These are phyloP conservation scores for Penicillium sp. DNA, from an alignment of 2,329 filamentous ascomycete species.

Conservation along the genomic window DNA sequence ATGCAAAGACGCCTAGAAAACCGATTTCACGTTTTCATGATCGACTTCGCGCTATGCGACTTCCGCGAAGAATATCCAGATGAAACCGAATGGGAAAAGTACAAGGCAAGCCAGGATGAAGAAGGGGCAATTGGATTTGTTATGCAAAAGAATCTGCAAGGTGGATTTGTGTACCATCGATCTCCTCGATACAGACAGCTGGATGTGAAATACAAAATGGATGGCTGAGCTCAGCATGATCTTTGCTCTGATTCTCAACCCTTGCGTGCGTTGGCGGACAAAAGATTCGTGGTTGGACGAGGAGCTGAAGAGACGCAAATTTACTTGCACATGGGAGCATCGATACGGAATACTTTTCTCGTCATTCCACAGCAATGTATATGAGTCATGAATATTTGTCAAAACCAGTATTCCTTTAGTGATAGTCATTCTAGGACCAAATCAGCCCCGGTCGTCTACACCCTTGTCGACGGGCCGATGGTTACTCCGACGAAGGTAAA, in stretches of 20 bases:
- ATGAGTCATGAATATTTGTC: too few species aligned
- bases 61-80: conserved; percentile 6
- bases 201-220: not conserved
- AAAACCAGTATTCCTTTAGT: too few species aligned
- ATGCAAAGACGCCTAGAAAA: conserved; percentile 1
- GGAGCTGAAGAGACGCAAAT: too few species aligned
- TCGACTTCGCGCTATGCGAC: conserved; percentile 8
- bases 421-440: too few species aligned
- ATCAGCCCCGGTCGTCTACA: too few species aligned
- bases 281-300: too few species aligned
- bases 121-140: conserved; percentile 4
- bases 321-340: too few species aligned
- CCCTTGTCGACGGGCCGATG: not conserved
- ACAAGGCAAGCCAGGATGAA: conserved; percentile 2
- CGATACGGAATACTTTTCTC: too few species aligned
- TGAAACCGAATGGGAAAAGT: conserved; percentile 3
- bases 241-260: too few species aligned
- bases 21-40: conserved; percentile 6
- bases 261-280: too few species aligned
- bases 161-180: not conserved
- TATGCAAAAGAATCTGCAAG: conserved; percentile 1
- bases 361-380: too few species aligned
- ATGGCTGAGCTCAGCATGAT: not conserved
- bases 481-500: not conserved
- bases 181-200: not conserved